Evolutionary conservation across 75 land plant genomes (phyloP).

Genomic region (Pinus albicaulis): DNA sequence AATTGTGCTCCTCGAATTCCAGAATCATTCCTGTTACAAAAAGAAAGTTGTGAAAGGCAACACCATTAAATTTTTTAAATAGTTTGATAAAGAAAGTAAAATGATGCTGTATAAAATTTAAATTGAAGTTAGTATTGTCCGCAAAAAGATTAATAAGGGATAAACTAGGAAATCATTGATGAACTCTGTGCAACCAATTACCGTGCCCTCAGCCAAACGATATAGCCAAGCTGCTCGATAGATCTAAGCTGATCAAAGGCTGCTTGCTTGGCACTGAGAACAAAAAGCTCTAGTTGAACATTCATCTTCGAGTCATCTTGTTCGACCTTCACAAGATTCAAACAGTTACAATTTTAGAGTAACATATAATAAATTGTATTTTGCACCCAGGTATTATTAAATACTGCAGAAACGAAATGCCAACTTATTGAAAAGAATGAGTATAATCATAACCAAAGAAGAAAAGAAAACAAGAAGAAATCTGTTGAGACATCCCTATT

Average conservation of each 20-base stretch:
- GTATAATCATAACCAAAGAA: no score
- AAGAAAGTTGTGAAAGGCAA: not conserved
- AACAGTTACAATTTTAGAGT: not conserved
- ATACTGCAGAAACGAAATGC: no score
- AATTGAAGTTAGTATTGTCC: not conserved
- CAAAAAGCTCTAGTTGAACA: conserved; percentile 89
- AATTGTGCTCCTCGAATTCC: conserved; percentile 89
- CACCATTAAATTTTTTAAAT: not conserved
- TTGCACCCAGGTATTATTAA: no score
- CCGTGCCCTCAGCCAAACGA: conserved; percentile 75
- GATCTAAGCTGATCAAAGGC: conserved; percentile 93
- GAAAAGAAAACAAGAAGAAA: no score
- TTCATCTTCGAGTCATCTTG: conserved; percentile 73
- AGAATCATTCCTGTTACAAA: conserved; percentile 67
- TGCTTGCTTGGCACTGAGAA: conserved; percentile 81
- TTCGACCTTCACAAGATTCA: conserved; percentile 52
- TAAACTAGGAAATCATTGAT: not conserved
- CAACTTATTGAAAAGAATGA: no score
- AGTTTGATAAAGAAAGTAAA: not conserved
- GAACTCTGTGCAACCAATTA: conserved; percentile 9
- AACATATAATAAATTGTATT: not conserved
- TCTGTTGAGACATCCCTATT: no score
- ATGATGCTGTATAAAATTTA: not conserved
- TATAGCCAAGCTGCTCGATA: conserved; percentile 99
- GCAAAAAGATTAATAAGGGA: not conserved